phyloP scores from a whole-genome alignment of 2,329 filamentous ascomycete genomes.

The Ceratocystis ficicola region DNA sequence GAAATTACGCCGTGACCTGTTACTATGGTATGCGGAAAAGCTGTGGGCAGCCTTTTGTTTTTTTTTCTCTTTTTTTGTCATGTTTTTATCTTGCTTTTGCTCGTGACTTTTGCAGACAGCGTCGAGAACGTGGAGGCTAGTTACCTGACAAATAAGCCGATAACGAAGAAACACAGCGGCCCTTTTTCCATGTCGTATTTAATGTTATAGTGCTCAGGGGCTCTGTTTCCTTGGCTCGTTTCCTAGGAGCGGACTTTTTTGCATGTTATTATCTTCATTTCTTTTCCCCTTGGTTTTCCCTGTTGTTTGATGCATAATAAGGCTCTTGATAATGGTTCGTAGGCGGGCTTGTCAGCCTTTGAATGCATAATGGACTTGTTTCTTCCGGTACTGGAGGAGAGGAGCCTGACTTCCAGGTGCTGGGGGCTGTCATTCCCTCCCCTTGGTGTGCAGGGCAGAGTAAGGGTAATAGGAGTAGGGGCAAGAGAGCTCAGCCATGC shows the following conservation, averaged over 20 bases:
- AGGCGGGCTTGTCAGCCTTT: not conserved
- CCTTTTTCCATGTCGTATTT: too few species aligned
- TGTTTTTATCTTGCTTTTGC: not conserved
- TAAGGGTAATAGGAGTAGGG: not conserved
- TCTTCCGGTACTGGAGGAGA: not conserved
- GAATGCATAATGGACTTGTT: conserved; percentile 1
- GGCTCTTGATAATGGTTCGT: not conserved
- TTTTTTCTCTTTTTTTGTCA: not conserved
- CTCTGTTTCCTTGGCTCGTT: not conserved
- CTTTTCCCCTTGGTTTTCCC: not conserved
- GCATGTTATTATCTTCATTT: too few species aligned
- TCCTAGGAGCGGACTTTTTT: not conserved
- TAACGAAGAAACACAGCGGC: too few species aligned
- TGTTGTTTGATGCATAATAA: not conserved
- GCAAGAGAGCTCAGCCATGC: not conserved
- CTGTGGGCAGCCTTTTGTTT: not conserved
- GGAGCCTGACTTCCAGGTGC: not conserved
- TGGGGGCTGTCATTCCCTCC: not conserved
- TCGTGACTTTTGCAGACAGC: not conserved
- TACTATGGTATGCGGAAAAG: not conserved
- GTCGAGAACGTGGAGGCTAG: too few species aligned
- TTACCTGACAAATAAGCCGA: too few species aligned
- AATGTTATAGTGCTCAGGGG: not conserved
- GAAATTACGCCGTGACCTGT: conserved; percentile 1
- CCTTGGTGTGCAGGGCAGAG: too few species aligned